These are phyloP conservation scores for Lasiosphaeris hirsuta DNA, from an alignment of 495 filamentous ascomycete species.

Conservation along the genomic window DNA sequence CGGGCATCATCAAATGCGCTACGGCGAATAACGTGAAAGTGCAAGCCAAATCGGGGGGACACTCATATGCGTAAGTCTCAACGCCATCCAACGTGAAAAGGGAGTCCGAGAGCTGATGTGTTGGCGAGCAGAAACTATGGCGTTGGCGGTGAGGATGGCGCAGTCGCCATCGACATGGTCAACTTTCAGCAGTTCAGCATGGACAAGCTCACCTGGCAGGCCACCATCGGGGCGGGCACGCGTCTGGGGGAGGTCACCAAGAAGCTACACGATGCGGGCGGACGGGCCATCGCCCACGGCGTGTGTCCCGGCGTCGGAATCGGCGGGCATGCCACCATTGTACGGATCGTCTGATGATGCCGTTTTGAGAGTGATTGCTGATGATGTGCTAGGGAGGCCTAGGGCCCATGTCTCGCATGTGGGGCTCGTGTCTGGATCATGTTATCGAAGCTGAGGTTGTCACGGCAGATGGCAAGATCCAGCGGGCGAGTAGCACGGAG, in stretches of 20 bases:
- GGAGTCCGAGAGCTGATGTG: too few relatives aligned
- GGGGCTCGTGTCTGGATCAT: slow-evolving; percentile 52
- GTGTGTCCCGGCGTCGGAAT: slow-evolving; percentile 63
- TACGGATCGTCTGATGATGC: slow-evolving; percentile 6
- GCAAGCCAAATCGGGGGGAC: slow-evolving; percentile 68
- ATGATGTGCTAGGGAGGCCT: slow-evolving; percentile 44
- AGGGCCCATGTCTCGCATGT: slow-evolving; percentile 55
- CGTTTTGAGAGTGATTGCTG: background rate
- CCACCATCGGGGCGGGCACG: slow-evolving; percentile 63
- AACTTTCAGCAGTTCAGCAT: slow-evolving; percentile 52
- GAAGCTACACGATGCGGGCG: slow-evolving; percentile 56
- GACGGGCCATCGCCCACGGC: slow-evolving; percentile 65
- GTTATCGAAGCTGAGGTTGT: slow-evolving; percentile 58
- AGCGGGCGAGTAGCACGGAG: slow-evolving; percentile 47
- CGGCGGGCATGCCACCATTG: slow-evolving; percentile 67
- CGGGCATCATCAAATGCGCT: slow-evolving; percentile 59
- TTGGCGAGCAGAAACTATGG: slow-evolving; percentile 32
- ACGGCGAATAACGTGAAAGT: slow-evolving; percentile 53
- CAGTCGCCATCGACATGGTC: slow-evolving; percentile 56
- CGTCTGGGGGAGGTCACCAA: slow-evolving; percentile 58
- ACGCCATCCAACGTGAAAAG: background rate
- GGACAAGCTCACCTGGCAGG: slow-evolving; percentile 54
- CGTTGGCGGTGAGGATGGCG: slow-evolving; percentile 52
- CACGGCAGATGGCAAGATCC: slow-evolving; percentile 54
- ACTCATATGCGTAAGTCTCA: slow-evolving; percentile 59